Evolutionary conservation across 805 yeast species (phyloP), one percentile per base, ranked within the genome.

Genomic region (Brettanomyces bruxellensis): DNA sequence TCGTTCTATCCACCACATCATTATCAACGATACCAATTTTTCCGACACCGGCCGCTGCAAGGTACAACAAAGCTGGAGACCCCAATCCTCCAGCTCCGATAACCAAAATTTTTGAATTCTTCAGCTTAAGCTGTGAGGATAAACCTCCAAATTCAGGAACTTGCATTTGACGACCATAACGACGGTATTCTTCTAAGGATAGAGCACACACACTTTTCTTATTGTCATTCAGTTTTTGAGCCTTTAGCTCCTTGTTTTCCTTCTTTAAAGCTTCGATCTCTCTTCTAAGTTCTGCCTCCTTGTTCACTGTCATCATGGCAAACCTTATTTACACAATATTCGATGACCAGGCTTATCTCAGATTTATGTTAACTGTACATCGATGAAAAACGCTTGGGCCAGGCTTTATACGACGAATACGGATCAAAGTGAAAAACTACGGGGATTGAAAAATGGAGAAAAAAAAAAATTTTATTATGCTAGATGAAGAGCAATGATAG

Each of bases 21-120:
- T 80, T 77, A 64, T 93, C 99, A 1, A 89, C 83, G 13, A 93
- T 84, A 3, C 96, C 96, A 23, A 93, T 70, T 2, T 66, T 62
- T 1, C 95, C 98, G 3, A 91, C 68, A 4, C 99, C 99, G 0
- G 95, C 84, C 0, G 95, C 96, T 0, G 82, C 81, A 2, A 93
- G 65, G 58, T 93, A 93, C 39, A 86, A 71, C 43, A 91, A 62
- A 0, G 95, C 95, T 0, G 99, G 97, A 54, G 95, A 83, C 0
- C 99, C 98, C 5, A 93, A 70, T 0, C 99, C 99, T 9, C 99
- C 99, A 1, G 97, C 97, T 1, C 99, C 99, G 6, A 93, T 73
- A 0, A 93, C 90, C 25, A 91, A 63, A 0, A 90, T 76, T 44
- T 69, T 75, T 2, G 91, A 48, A 0, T 62, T 53, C 51, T 80